phyloP scores from a whole-genome alignment of 2,329 filamentous ascomycete species.

The Epichloe gansuensis region DNA sequence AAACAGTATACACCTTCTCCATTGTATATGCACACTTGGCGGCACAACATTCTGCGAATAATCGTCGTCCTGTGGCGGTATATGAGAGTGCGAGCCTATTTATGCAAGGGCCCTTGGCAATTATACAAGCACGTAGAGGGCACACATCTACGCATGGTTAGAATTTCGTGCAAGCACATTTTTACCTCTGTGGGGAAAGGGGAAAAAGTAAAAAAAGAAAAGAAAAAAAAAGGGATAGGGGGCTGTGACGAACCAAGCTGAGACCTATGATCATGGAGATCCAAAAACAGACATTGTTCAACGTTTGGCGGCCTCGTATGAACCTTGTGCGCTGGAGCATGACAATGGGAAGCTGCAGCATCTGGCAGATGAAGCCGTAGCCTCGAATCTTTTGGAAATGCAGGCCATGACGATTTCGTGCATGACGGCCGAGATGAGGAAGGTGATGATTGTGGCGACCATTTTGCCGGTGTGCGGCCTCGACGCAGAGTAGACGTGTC shows the following conservation, averaged over 20 bases:
- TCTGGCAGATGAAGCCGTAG: conserved; percentile 89
- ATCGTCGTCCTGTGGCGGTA: no score
- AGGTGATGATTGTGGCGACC: conserved; percentile 78
- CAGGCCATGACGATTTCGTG: conserved; percentile 97
- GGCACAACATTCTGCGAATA: no score
- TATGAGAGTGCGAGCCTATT: no score
- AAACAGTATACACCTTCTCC: no score
- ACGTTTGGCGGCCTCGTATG: conserved; percentile 59
- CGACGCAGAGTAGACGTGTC: conserved; percentile 85
- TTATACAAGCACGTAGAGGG: conserved; percentile 39
- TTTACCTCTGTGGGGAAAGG: neutral
- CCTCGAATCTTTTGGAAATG: conserved; percentile 94
- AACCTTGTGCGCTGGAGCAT: conserved; percentile 71
- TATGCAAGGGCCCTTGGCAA: no score
- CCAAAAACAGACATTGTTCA: conserved; percentile 91
- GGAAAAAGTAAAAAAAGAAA: no score
- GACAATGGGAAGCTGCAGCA: conserved; percentile 94
- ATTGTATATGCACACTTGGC: no score
- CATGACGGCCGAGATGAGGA: conserved; percentile 76
- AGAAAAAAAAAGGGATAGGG: neutral
- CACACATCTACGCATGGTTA: conserved; percentile 31
- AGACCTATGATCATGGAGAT: conserved; percentile 80
- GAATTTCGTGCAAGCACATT: conserved; percentile 9
- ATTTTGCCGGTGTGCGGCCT: conserved; percentile 63
- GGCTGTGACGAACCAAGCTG: conserved; percentile 50